Evolutionary conservation across 2,329 filamentous ascomycete genomes (phyloP), one percentile per base, ranked within the genome.

Genomic region (Fusarium ramigenum): DNA sequence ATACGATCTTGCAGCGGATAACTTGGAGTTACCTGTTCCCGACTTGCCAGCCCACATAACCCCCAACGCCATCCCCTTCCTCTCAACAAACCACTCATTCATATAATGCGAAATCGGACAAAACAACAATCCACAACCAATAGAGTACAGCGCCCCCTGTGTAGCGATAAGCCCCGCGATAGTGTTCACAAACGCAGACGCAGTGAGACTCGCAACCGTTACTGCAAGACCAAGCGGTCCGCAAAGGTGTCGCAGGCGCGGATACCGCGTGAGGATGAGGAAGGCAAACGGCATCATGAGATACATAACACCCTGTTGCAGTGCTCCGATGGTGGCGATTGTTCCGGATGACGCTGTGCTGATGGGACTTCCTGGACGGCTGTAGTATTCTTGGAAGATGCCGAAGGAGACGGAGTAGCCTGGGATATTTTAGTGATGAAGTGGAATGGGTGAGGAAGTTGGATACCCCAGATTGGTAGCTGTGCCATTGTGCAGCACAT

Each of bases 301-400:
- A 72, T 89, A 90, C 81, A 88, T 88, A 58, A 89, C 79, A 0
- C 87, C 86, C 50, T 75, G 74, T 37, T 77, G 74, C 0, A 72
- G 72, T 5, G 73, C 71, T 0, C 76, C 74, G 16, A 78, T 75
- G 3, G 77, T 77, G 12, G 77, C 70, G 14, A 77, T 72, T 19
- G 70, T 72, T 10, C 68, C 73, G 2, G 62, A 77, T 21, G 78
- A 79, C 78, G 86, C 86, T 83, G 85, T 69, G 16, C 37, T 63
- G 18, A 69, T 10, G 85, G 85, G 68, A 83, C 86, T 23, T 86
- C 91, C 7, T 86, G 89, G 84, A 1, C 83, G 85, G 23, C 84
- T 86, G 79, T 93, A 93, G 79, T 92, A 91, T 60, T 90, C 86
- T 77, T 92, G 90, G 75, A 93, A 93, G 50, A 93, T 87, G 52